phyloP scores from a whole-genome alignment of 73 alveolate genomes.

The Symbiodinium natans region DNA sequence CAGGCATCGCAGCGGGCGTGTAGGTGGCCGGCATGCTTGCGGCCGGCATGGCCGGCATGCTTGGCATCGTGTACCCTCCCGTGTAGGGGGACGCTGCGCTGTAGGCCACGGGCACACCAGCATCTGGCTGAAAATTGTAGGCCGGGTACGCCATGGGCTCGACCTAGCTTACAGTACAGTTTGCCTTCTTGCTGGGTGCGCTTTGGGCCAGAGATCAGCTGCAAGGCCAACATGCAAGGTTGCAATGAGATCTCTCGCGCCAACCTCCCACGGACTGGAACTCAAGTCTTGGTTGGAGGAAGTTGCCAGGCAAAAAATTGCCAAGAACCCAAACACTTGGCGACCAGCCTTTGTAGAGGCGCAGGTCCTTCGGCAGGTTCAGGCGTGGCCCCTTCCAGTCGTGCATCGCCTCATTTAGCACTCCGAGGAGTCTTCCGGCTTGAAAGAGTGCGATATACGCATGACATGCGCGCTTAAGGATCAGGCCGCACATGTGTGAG shows the following conservation, averaged over 20 bases:
- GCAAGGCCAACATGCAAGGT: no score
- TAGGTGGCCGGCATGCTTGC: not conserved
- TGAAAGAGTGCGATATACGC: no score
- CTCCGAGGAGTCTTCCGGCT: not conserved
- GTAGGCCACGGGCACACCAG: not conserved
- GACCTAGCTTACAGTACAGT: no score
- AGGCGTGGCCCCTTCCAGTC: slow-evolving; percentile 83
- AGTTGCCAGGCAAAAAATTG: no score
- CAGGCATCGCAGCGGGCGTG: not conserved
- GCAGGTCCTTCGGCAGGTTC: slow-evolving; percentile 24
- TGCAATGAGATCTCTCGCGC: no score
- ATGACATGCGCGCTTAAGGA: no score
- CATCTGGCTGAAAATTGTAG: not conserved
- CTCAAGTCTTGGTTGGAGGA: no score
- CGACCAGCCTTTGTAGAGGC: slow-evolving; percentile 42
- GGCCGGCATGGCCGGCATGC: not conserved
- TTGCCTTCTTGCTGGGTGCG: no score
- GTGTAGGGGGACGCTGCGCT: not conserved
- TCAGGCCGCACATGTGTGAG: no score
- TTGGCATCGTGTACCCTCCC: not conserved
- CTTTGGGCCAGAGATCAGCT: no score
- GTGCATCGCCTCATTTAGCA: slow-evolving; percentile 17
- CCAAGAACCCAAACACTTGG: no score
- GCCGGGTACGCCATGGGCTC: slow-evolving; percentile 3
- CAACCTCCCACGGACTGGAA: no score